Conservation (phyloP, 2,329 filamentous ascomycete species). For the Colletotrichum incanum region DNA sequence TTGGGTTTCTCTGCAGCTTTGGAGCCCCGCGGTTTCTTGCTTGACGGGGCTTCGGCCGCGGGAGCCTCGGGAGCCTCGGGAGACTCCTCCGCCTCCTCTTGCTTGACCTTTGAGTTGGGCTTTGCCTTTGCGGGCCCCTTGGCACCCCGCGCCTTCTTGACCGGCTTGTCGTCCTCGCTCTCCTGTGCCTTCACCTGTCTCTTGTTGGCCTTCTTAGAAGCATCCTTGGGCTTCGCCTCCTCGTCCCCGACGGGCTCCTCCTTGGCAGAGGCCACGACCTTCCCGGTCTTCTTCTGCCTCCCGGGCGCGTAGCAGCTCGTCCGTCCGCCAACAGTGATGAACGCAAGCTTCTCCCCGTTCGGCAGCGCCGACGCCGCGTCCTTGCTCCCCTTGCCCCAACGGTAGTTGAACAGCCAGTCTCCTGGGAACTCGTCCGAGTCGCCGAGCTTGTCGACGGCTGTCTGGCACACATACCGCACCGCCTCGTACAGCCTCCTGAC, state of each 20-base stretch:
- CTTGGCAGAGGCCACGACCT: constrained; percentile 59
- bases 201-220: constrained; percentile 45
- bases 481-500: constrained; percentile 80
- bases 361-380: constrained; percentile 77
- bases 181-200: constrained; percentile 48
- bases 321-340: constrained; percentile 90
- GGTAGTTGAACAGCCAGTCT: constrained; percentile 89
- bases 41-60: constrained; percentile 32
- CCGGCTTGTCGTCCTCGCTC: constrained; percentile 48
- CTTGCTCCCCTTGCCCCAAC: constrained; percentile 93
- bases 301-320: constrained; percentile 91
- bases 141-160: constrained; percentile 49
- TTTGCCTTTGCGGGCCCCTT: constrained; percentile 44
- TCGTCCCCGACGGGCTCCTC: constrained; percentile 57
- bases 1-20: constrained; percentile 48
- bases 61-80: constrained; percentile 19
- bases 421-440: constrained; percentile 89
- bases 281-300: constrained; percentile 84
- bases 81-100: constrained; percentile 35
- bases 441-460: constrained; percentile 82
- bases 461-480: constrained; percentile 84
- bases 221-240: constrained; percentile 40
- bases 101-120: constrained; percentile 32
- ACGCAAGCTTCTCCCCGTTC: constrained; percentile 87
- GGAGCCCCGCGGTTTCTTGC: constrained; percentile 47